A percentile compares a stretch with the other conserved stretches of the same genome.
phyloP scores from a whole-genome alignment of 2,329 filamentous ascomycete species.

The Botryotinia convoluta region DNA sequence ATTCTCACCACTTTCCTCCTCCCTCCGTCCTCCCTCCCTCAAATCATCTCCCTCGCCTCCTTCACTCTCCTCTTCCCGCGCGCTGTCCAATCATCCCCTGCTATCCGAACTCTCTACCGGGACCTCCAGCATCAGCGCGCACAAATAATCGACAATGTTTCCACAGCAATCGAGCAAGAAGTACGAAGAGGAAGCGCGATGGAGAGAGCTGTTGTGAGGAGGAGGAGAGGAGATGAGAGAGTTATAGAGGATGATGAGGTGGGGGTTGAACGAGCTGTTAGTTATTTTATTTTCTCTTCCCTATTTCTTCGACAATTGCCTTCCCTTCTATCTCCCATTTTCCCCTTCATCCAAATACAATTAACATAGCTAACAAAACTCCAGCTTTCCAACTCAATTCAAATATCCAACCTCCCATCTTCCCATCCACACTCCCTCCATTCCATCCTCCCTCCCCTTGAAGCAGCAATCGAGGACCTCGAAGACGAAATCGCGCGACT shows the following conservation, averaged over 20 bases:
- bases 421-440: constrained; percentile 57
- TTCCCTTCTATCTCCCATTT: background rate
- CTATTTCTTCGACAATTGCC: background rate
- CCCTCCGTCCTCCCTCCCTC: constrained; percentile 69
- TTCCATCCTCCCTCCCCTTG: constrained; percentile 67
- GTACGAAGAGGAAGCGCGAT: constrained; percentile 58
- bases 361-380: background rate
- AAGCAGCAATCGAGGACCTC: constrained; percentile 62
- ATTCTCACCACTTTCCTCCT: constrained; percentile 79
- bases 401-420: constrained; percentile 43
- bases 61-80: constrained; percentile 77
- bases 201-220: constrained; percentile 55
- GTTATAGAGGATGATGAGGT: constrained; percentile 61
- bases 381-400: constrained; percentile 20
- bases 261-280: constrained; percentile 58
- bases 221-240: constrained; percentile 51
- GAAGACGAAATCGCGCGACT: constrained; percentile 66
- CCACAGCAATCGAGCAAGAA: constrained; percentile 63
- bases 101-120: constrained; percentile 58
- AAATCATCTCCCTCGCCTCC: constrained; percentile 68
- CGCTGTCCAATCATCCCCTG: constrained; percentile 39
- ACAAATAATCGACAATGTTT: constrained; percentile 64
- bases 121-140: constrained; percentile 75
- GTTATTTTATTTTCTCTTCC: constrained; percentile 27
- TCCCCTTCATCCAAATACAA: background rate